Conservation (phyloP, 441 rosid species). For the Jatropha multifida region DNA sequence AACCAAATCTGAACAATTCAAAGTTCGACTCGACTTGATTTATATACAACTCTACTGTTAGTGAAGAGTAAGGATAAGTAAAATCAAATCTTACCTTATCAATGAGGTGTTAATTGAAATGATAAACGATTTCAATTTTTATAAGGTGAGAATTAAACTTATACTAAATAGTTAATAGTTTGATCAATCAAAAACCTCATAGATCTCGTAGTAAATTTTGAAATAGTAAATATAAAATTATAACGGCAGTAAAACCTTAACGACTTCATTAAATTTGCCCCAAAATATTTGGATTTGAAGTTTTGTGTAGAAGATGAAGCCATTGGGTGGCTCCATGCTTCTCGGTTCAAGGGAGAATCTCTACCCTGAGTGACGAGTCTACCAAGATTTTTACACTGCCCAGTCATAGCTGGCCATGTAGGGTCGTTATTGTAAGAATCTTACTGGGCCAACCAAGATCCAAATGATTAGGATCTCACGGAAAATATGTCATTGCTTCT, state of each 20-base stretch:
- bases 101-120: too few relatives aligned
- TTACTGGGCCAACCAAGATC: conserved; percentile 24
- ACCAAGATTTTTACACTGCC: neutral
- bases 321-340: neutral
- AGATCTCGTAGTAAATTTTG: neutral
- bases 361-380: neutral
- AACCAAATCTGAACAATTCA: too few relatives aligned
- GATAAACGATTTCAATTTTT: too few relatives aligned
- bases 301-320: neutral
- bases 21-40: too few relatives aligned
- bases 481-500: neutral
- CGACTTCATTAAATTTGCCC: too few relatives aligned
- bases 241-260: neutral
- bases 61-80: too few relatives aligned
- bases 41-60: too few relatives aligned
- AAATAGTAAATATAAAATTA: neutral
- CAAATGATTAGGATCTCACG: conserved; percentile 19
- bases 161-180: too few relatives aligned
- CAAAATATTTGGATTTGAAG: neutral
- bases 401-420: neutral
- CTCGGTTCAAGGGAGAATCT: neutral
- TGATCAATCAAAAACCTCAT: too few relatives aligned
- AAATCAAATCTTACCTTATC: too few relatives aligned
- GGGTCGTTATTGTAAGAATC: conserved; percentile 19
- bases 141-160: too few relatives aligned